Conservation (phyloP, 1,139 yeast genomes). For the Sugiyamaella sp. region DNA sequence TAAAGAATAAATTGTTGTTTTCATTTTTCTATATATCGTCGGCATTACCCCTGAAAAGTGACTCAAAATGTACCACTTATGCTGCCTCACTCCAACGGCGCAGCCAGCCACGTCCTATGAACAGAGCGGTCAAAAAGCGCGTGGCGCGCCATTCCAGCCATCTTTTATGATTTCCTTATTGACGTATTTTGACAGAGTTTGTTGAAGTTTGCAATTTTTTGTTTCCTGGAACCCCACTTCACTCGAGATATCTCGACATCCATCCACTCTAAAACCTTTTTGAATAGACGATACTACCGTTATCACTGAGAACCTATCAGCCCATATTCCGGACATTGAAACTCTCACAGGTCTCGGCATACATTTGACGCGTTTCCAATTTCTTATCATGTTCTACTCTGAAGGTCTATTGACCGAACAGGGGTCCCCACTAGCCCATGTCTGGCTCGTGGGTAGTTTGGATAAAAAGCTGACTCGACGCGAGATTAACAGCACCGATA, state of each 20-base stretch:
- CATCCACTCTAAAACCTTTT: too few relatives aligned
- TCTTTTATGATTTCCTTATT: neutral
- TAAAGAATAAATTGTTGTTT: too few relatives aligned
- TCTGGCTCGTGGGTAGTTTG: constrained; percentile 92
- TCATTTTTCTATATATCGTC: too few relatives aligned
- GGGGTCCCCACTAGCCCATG: constrained; percentile 79
- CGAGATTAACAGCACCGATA: constrained; percentile 73
- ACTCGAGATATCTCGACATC: too few relatives aligned
- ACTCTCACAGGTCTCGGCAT: constrained; percentile 1
- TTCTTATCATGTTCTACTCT: constrained; percentile 25
- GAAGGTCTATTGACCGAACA: constrained; percentile 55
- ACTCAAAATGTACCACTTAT: neutral
- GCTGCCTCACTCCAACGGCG: neutral
- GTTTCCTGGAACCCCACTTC: too few relatives aligned
- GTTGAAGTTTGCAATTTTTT: too few relatives aligned
- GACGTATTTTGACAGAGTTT: neutral
- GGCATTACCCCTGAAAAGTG: too few relatives aligned
- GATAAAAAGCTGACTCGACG: constrained; percentile 78
- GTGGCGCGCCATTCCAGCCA: constrained; percentile 15
- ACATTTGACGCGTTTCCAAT: neutral
- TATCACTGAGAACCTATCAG: neutral
- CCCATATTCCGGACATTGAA: neutral
- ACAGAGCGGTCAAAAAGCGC: constrained; percentile 5
- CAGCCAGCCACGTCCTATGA: constrained; percentile 2
- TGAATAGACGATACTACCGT: too few relatives aligned